phyloP scores from a whole-genome alignment of 768 basidiomycete species.

The Pleurotus salmoneostramineus region DNA sequence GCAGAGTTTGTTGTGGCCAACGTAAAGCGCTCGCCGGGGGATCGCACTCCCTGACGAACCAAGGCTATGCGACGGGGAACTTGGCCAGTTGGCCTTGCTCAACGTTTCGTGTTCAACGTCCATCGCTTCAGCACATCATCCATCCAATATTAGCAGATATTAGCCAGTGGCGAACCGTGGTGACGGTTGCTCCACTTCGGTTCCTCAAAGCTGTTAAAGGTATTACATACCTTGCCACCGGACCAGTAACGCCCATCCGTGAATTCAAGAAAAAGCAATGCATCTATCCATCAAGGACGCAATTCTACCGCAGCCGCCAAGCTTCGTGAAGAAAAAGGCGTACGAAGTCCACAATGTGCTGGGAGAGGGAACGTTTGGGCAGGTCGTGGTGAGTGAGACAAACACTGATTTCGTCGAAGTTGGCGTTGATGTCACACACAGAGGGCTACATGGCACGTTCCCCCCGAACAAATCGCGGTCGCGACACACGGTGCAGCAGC shows the following conservation, averaged over 20 bases:
- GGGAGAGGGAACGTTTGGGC: constrained; percentile 86
- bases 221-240: too few species aligned
- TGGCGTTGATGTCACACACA: constrained; percentile 18
- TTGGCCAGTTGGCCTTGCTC: too few species aligned
- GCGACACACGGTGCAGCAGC: constrained; percentile 58
- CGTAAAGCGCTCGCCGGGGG: too few species aligned
- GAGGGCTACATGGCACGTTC: constrained; percentile 79
- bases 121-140: too few species aligned
- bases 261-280: neutral
- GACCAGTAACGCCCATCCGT: neutral
- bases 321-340: constrained; percentile 81
- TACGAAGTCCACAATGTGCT: constrained; percentile 72
- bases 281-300: constrained; percentile 45
- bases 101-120: too few species aligned
- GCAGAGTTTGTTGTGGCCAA: too few species aligned
- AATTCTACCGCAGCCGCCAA: constrained; percentile 79
- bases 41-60: too few species aligned
- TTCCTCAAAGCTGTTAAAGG: constrained; percentile 8
- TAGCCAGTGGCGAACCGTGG: too few species aligned
- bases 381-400: constrained; percentile 62
- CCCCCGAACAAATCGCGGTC: constrained; percentile 50
- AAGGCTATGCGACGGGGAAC: too few species aligned
- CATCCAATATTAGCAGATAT: too few species aligned
- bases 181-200: neutral
- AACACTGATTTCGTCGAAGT: neutral